Base-by-base conservation (phyloP, 2,329 filamentous ascomycete species). In the Penicillium nordicum region DNA sequence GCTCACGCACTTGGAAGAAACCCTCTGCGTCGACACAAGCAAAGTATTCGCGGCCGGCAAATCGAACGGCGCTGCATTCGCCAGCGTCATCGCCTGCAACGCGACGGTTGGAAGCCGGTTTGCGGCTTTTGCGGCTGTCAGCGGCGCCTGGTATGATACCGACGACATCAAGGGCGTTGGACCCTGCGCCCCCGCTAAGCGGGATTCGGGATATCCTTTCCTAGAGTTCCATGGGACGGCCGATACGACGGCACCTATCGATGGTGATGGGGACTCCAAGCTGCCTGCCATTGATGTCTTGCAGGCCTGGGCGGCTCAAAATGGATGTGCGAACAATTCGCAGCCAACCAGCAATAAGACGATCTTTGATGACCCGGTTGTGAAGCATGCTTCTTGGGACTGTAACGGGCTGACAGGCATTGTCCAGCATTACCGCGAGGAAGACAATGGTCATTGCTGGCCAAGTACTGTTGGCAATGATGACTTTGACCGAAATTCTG, bases 21-120 rank as follows among this genome's bases (percentile, higher is more conserved):
- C 65, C 4, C 78, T 78, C 63, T 82, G 79, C 65, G 72, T 82
- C 58, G 76, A 82, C 57, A 57, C 67, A 1, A 62, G 64, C 5
- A 74, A 73, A 9, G 69, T 82, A 42, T 82, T 80, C 58, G 74
- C 74, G 12, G 73, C 74, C 1, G 80, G 79, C 44, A 83, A 84
- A 62, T 83, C 75, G 61, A 83, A 84, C 46, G 82, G 81, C 6
- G 83, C 79, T 2, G 82, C 77, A 11, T 79, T 80, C 25, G 76
- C 77, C 3, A 76, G 75, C 23, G 63, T 75, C 1, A 73, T 82
- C 5, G 79, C 81, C 4, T 83, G 79, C 66, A 71, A 78, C 32
- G 63, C 74, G 3, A 68, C 68, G 9, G 70, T 75, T 4, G 76
- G 76, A 5, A 64, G 63, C 5, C 69, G 69, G 5, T 78, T 83